Conservation (phyloP, 768 basidiomycete species). For the Mrakia hoshinonis region DNA sequence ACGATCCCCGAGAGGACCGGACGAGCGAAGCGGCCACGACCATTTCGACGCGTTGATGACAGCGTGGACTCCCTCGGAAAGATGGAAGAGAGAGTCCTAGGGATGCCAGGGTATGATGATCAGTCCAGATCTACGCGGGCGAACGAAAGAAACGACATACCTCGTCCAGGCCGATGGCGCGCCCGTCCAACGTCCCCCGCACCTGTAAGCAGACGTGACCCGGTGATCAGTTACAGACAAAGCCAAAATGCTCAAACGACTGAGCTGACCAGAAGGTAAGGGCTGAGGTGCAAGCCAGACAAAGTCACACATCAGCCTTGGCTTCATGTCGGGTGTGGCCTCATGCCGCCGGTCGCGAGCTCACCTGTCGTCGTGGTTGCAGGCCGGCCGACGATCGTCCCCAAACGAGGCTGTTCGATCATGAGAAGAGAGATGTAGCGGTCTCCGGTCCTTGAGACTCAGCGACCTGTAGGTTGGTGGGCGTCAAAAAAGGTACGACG, state of each 20-base stretch:
- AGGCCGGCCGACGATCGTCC: not conserved
- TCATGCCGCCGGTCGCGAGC: not conserved
- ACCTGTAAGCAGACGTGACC: not conserved
- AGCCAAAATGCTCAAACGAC: not conserved
- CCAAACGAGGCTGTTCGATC: not conserved
- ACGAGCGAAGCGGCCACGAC: constrained; percentile 9
- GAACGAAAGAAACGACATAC: not conserved
- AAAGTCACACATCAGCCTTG: not conserved
- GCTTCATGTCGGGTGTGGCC: not conserved
- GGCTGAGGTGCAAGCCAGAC: not conserved
- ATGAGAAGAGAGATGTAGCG: no score
- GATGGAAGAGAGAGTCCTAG: constrained; percentile 6
- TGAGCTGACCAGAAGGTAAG: not conserved
- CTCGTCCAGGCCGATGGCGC: constrained; percentile 9
- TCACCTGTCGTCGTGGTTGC: constrained; percentile 15
- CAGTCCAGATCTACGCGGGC: not conserved
- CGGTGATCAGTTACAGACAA: not conserved
- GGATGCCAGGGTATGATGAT: not conserved
- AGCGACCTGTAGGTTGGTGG: no score
- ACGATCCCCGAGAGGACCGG: not conserved
- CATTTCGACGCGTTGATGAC: constrained; percentile 12
- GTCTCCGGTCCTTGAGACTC: no score
- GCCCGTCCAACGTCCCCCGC: not conserved
- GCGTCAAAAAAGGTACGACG: no score
- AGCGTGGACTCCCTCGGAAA: constrained; percentile 1